phyloP scores from a whole-genome alignment of 2,329 filamentous ascomycete species.

The Sporothrix phasma region DNA sequence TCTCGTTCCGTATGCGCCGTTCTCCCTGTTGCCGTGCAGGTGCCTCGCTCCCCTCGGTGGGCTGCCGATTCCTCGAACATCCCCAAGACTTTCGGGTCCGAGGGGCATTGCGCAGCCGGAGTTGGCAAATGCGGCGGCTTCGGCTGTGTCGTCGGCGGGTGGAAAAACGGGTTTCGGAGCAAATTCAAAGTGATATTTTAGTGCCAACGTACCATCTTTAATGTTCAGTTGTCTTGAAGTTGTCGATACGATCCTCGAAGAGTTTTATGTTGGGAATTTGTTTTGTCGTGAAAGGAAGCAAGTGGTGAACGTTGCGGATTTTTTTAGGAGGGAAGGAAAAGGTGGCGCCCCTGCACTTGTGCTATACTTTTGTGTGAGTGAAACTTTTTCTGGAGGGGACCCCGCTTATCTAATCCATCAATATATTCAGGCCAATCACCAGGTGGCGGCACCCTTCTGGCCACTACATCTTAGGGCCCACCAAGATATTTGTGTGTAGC shows the following conservation, averaged over 20 bases:
- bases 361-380: conserved; percentile 14
- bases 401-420: conserved; percentile 9
- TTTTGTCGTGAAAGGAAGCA: conserved; percentile 8
- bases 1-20: too few species aligned
- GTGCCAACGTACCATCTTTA: conserved; percentile 47
- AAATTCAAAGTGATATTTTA: background rate
- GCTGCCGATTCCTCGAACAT: background rate
- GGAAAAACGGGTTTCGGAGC: background rate
- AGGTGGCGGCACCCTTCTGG: background rate
- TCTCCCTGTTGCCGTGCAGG: background rate
- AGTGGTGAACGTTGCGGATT: conserved; percentile 7
- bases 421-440: background rate
- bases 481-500: conserved; percentile 11
- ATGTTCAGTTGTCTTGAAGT: conserved; percentile 37
- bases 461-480: conserved; percentile 18
- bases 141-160: background rate
- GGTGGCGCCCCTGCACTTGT: conserved; percentile 2
- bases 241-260: conserved; percentile 61
- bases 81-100: background rate
- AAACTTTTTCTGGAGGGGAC: conserved; percentile 8
- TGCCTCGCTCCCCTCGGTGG: background rate
- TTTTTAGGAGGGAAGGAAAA: conserved; percentile 5
- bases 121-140: background rate
- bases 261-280: conserved; percentile 29
- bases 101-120: background rate